Base-by-base conservation (phyloP, 2,329 filamentous ascomycete species). In the Beauveria asiatica region DNA sequence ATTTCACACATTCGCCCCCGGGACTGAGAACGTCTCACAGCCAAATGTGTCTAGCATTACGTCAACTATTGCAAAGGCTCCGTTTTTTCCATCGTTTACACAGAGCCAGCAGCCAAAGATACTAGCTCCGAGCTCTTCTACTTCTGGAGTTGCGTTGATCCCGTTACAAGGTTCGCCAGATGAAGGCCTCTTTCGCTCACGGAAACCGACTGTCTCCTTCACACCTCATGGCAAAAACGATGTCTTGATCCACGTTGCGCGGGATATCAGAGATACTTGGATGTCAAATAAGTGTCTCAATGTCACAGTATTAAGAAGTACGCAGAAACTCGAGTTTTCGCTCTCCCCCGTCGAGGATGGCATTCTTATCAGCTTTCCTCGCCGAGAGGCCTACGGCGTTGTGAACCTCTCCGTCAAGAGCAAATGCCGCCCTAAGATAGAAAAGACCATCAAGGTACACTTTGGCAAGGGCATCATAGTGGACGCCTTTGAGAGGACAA, bases 391-490 rank as follows among this genome's bases (percentile, higher is more conserved):
- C 6, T 73, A 83, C 62, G 85, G 84, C 37, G 69, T 82, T 42
- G 70, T 87, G 55, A 82, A 82, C 57, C 75, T 88, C 49, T 79
- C 80, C 2, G 77, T 88, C 41, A 75, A 80, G 59, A 84, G 84
- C 1, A 82, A 77, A 16, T 82, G 78, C 59, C 81, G 80, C 62
- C 85, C 85, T 25, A 82, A 78, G 69, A 76, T 86, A 63, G 82
- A 82, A 66, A 83, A 86, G 71, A 80, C 80, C 0, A 83, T 86
- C 68, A 77, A 79, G 44, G 72, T 87, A 33, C 80, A 85, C 68
- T 84, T 87, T 69, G 82, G 83, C 51, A 78, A 73, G 67, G 73
- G 76, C 23, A 70, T 76, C 17, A 68, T 81, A 46, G 73, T 72
- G 13, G 75, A 77, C 44, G 76, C 74, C 16, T 63, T 80, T 6